phyloP scores from a whole-genome alignment of 805 yeast species.

The Lachancea mirantina region DNA sequence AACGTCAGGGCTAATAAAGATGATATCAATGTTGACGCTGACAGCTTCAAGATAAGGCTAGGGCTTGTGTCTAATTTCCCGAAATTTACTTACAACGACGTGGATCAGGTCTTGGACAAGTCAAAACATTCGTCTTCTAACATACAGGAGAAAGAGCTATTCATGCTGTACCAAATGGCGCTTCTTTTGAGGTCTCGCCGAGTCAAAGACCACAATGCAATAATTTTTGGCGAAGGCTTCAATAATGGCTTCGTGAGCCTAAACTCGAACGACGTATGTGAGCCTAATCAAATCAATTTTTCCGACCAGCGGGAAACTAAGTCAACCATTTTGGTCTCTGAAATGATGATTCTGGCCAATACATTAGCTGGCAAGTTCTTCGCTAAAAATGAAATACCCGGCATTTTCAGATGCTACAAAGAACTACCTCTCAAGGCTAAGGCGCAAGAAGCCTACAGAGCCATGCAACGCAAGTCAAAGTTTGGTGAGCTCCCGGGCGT shows the following conservation, averaged over 20 bases:
- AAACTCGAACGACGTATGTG: constrained; percentile 9
- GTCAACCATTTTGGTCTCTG: constrained; percentile 66
- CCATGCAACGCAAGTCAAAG: constrained; percentile 10
- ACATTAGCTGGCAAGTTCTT: constrained; percentile 48
- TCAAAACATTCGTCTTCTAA: constrained; percentile 4
- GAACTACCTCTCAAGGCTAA: constrained; percentile 24
- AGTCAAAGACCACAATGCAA: constrained; percentile 32
- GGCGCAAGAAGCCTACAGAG: constrained; percentile 22
- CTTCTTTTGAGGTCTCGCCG: constrained; percentile 25
- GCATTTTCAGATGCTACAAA: constrained; percentile 37
- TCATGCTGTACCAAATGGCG: constrained; percentile 27
- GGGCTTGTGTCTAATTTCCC: constrained; percentile 42
- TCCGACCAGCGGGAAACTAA: constrained; percentile 30
- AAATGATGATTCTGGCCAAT: constrained; percentile 78
- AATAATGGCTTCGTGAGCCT: constrained; percentile 22
- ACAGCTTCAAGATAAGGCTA: constrained; percentile 33
- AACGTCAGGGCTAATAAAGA: constrained; percentile 27
- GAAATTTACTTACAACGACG: constrained; percentile 54
- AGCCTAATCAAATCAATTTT: constrained; percentile 13
- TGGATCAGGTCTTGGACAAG: constrained; percentile 41
- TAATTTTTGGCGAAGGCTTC: constrained; percentile 34
- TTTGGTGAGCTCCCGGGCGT: constrained; percentile 24
- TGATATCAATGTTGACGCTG: constrained; percentile 15
- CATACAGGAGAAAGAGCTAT: constrained; percentile 20
- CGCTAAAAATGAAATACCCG: constrained; percentile 38